Percentiles rank a stretch among this genome's conserved stretches.
These are phyloP conservation scores for Telfairia occidentalis DNA, from an alignment of 331 rosid species.

Conservation along the genomic window DNA sequence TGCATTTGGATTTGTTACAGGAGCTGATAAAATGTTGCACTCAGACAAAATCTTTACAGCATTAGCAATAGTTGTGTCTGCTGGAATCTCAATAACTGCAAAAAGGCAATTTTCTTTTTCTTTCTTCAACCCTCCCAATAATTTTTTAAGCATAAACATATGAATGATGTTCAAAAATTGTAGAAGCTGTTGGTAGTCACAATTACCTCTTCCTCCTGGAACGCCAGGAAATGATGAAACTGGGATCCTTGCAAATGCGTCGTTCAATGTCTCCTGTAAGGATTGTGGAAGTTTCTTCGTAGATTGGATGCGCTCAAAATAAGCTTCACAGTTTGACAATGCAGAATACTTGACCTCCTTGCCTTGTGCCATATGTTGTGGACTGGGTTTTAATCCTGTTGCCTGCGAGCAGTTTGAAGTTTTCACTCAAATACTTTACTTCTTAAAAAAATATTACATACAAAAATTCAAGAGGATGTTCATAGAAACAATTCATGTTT, in stretches of 20 bases:
- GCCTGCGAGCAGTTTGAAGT: not conserved
- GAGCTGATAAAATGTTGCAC: slow-evolving; percentile 76
- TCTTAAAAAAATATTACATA: not conserved
- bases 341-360: slow-evolving; percentile 18
- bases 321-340: slow-evolving; percentile 48
- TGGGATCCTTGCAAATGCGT: slow-evolving; percentile 65
- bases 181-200: not conserved
- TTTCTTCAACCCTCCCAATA: not conserved
- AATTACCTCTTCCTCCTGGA: slow-evolving; percentile 67
- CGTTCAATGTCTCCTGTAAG: slow-evolving; percentile 57
- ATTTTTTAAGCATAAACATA: not conserved
- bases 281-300: slow-evolving; percentile 64
- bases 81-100: slow-evolving; percentile 71
- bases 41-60: slow-evolving; percentile 66
- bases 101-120: slow-evolving; percentile 10
- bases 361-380: slow-evolving; percentile 42
- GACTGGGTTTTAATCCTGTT: not conserved
- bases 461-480: not conserved
- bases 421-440: not conserved
- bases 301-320: slow-evolving; percentile 55
- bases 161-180: not conserved
- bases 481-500: not conserved
- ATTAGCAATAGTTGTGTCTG: slow-evolving; percentile 58
- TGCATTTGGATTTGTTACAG: slow-evolving; percentile 53
- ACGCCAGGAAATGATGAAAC: slow-evolving; percentile 76